phyloP scores from a whole-genome alignment of 805 yeast species.

The Komagataella mondaviorum region DNA sequence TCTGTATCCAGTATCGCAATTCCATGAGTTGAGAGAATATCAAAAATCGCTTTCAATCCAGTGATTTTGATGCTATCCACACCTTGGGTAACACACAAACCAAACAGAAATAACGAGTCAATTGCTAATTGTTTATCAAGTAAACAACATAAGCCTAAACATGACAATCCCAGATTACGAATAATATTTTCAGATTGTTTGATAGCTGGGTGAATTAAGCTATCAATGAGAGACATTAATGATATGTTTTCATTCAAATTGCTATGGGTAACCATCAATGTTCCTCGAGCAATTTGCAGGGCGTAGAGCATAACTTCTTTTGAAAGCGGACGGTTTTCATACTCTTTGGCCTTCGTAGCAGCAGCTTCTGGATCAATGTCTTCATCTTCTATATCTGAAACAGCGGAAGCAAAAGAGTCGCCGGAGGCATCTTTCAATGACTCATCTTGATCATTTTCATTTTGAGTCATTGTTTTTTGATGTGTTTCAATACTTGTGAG shows the following conservation, averaged over 20 bases:
- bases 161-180: slow-evolving; percentile 52
- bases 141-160: slow-evolving; percentile 71
- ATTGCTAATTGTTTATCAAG: slow-evolving; percentile 54
- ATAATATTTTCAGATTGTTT: slow-evolving; percentile 40
- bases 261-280: slow-evolving; percentile 53
- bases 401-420: slow-evolving; percentile 34
- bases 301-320: slow-evolving; percentile 45
- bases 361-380: slow-evolving; percentile 3
- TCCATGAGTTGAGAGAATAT: slow-evolving; percentile 70
- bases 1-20: slow-evolving; percentile 46
- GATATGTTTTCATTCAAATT: slow-evolving; percentile 54
- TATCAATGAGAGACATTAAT: slow-evolving; percentile 55
- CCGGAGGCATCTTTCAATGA: slow-evolving; percentile 8
- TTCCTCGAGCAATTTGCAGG: slow-evolving; percentile 51
- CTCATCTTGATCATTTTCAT: slow-evolving; percentile 18
- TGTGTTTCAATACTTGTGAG: slow-evolving; percentile 41
- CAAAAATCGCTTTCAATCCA: slow-evolving; percentile 62
- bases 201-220: slow-evolving; percentile 71
- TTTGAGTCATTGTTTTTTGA: slow-evolving; percentile 11
- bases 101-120: slow-evolving; percentile 50
- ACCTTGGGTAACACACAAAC: slow-evolving; percentile 56
- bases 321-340: slow-evolving; percentile 22
- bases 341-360: slow-evolving; percentile 19
- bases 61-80: slow-evolving; percentile 47
- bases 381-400: slow-evolving; percentile 20